Evolutionary conservation across 768 basidiomycete genomes (phyloP), one percentile per base, ranked within the genome.

Genomic region (Candolleomyces efflorescens): DNA sequence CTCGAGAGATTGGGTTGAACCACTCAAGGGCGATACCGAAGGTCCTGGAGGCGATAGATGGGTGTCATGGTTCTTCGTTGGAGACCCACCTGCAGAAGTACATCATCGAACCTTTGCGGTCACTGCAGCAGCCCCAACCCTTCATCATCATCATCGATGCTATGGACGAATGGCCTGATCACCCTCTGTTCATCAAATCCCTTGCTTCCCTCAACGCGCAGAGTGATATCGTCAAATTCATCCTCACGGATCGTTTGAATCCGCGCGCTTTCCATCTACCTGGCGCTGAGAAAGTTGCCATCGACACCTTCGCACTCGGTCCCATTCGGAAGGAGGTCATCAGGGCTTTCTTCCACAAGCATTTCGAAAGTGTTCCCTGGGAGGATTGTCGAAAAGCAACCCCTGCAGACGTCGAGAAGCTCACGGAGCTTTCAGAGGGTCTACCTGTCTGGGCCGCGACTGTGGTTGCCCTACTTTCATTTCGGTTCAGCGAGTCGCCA

Each of bases 61-160:
- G n/a, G 4, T 47, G 41, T 22, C 20, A 55, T 24, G 20, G 54
- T 47, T 24, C 32, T 6, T 36, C 26, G 7, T 22, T 55, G 15
- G 32, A 47, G 11, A 43, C 18, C 13, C 43, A 46, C 24, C 26
- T 55, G 20, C n/a, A 38, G 5, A 44, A 18, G 13, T 55, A 44
- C 45, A 27, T 55, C 22, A 15, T 45, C 22, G 41, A 44, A 17
- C 59, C 59, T 4, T 50, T 60, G 3, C 37, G 41, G 3, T n/a
- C 47, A 7, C 49, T 60, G 22, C 9, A 22, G 11, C 50, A 50
- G 24, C 23, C 47, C 12, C 26, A 45, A 15, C 38, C 47, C 17
- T 36, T 60, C 26, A 50, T 37, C 26, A 52, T 60, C 18, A 22
- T 60, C 26, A 18, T 60, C n/a, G 59, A 60, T 52, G 59, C 48